Percentiles rank a stretch among this genome's conserved stretches.
Evolutionary conservation across 441 rosid species (phyloP).

Genomic region (Raphanus hybrid): DNA sequence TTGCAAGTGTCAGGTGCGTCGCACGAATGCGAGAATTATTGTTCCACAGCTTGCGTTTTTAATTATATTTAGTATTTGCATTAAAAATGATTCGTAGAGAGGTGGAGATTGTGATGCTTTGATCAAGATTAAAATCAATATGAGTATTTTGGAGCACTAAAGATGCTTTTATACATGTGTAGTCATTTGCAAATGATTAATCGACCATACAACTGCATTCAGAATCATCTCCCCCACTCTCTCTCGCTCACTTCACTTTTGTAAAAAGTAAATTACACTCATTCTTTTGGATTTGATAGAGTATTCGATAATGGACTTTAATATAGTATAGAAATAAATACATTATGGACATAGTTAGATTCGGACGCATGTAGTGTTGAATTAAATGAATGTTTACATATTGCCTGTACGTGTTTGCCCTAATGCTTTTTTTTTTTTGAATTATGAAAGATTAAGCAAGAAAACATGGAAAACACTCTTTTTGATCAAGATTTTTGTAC

Average conservation of each 20-base stretch:
- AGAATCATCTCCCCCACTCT: slow-evolving; percentile 17
- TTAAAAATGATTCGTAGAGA: slow-evolving; percentile 12
- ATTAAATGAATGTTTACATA: slow-evolving; percentile 7
- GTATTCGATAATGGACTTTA: slow-evolving; percentile 37
- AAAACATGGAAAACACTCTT: background rate
- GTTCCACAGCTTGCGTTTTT: background rate
- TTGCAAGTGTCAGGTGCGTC: slow-evolving; percentile 1
- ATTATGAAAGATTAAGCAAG: background rate
- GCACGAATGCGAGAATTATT: slow-evolving; percentile 16
- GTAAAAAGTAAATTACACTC: slow-evolving; percentile 1
- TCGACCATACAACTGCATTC: slow-evolving; percentile 26
- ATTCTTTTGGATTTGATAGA: slow-evolving; percentile 39
- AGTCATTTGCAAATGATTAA: slow-evolving; percentile 41
- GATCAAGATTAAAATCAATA: background rate
- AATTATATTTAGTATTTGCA: background rate
- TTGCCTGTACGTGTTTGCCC: background rate
- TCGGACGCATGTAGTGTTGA: slow-evolving; percentile 37
- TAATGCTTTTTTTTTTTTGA: too few species aligned
- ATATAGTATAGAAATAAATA: slow-evolving; percentile 13
- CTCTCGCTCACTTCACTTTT: slow-evolving; percentile 20
- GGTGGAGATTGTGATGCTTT: slow-evolving; percentile 5
- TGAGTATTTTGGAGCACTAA: slow-evolving; percentile 1
- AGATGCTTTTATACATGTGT: slow-evolving; percentile 21
- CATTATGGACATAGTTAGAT: slow-evolving; percentile 31
- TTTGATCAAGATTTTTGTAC: background rate